Percentiles rank a stretch among this genome's conserved stretches.
Conservation (phyloP, 495 filamentous ascomycete genomes). For the Thermochaetoides thermophila region DNA sequence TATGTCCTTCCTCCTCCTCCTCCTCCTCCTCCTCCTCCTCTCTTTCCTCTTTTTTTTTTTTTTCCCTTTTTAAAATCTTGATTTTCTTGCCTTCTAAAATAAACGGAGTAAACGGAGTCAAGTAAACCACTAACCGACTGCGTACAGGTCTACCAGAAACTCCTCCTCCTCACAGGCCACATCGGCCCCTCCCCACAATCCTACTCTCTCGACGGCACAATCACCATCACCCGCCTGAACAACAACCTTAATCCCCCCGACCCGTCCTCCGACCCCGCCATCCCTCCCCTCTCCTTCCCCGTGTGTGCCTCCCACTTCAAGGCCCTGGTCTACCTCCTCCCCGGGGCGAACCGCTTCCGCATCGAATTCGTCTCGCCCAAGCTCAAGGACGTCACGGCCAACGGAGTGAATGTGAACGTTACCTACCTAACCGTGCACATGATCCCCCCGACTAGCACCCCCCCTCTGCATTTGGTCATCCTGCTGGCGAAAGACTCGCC, state of each 20-base stretch:
- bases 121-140: too few species aligned
- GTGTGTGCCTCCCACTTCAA: slow-evolving; percentile 82
- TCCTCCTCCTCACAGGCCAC: slow-evolving; percentile 64
- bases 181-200: slow-evolving; percentile 60
- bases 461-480: slow-evolving; percentile 75
- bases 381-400: too few species aligned
- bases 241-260: too few species aligned
- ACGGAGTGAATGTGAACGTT: slow-evolving; percentile 56
- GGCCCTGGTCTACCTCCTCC: slow-evolving; percentile 69
- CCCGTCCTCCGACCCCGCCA: slow-evolving; percentile 74
- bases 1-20: too few species aligned
- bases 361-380: slow-evolving; percentile 79
- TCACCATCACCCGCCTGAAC: slow-evolving; percentile 68
- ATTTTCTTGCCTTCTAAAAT: too few species aligned
- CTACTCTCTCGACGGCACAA: slow-evolving; percentile 57
- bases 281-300: slow-evolving; percentile 69
- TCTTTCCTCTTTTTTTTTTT: too few species aligned
- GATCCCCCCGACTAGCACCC: slow-evolving; percentile 57
- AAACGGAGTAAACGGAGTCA: too few species aligned
- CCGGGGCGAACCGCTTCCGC: slow-evolving; percentile 70
- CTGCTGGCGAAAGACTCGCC: slow-evolving; percentile 78
- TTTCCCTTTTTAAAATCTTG: too few species aligned
- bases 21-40: too few species aligned
- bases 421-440: slow-evolving; percentile 71
- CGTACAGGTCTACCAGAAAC: slow-evolving; percentile 82